phyloP scores from a whole-genome alignment of 2,329 filamentous ascomycete species.

The Aspergillus amoenus region DNA sequence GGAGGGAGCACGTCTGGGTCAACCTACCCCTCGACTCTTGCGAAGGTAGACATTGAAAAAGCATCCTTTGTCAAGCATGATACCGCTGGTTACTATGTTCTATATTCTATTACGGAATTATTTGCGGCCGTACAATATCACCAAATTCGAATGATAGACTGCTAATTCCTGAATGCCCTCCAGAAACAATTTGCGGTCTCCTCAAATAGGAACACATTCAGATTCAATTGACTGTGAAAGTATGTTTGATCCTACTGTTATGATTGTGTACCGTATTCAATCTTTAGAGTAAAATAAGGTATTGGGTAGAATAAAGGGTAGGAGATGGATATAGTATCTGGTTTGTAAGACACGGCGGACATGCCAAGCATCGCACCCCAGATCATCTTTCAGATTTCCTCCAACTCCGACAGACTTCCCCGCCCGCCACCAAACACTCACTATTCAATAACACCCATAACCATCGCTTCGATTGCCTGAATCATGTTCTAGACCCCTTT shows the following conservation, averaged over 20 bases:
- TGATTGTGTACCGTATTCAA: background rate
- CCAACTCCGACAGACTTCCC: background rate
- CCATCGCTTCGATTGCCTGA: constrained; percentile 4
- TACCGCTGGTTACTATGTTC: no score
- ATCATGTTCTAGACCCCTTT: constrained; percentile 15
- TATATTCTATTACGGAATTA: background rate
- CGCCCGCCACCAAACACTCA: constrained; percentile 3
- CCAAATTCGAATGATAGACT: background rate
- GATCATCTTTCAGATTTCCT: background rate
- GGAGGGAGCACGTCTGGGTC: background rate
- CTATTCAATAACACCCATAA: background rate
- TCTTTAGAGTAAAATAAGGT: background rate
- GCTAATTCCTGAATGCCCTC: no score
- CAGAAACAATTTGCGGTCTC: no score
- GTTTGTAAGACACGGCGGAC: background rate
- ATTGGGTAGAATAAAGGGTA: background rate
- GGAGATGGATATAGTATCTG: background rate
- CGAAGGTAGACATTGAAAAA: no score
- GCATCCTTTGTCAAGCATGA: no score
- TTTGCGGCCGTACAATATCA: background rate
- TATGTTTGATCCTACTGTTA: background rate
- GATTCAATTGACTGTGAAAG: background rate
- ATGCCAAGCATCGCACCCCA: constrained; percentile 1
- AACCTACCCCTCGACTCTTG: background rate
- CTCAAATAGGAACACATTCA: no score